Evolutionary conservation across 2,329 filamentous ascomycete genomes (phyloP).

Genomic region (Amesomyces nigricolor): DNA sequence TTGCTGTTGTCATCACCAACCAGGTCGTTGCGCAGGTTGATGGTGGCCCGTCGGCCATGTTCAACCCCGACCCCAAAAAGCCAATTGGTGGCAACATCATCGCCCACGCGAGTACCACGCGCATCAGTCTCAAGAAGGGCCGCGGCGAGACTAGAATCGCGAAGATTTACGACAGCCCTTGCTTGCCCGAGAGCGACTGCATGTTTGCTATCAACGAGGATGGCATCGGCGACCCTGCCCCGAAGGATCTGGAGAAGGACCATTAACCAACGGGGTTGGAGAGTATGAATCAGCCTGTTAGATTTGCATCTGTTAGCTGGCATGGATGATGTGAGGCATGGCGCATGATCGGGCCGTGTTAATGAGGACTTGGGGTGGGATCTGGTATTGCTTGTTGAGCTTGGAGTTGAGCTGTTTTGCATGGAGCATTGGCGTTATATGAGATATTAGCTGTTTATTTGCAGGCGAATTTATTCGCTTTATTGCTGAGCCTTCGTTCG

Average conservation of each 20-base stretch:
- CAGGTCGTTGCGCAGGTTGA: conserved; percentile 98
- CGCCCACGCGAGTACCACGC: conserved; percentile 91
- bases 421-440: conserved; percentile 12
- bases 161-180: conserved; percentile 99
- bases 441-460: background rate
- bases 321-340: conserved; percentile 10
- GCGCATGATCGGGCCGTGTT: background rate
- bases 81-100: conserved; percentile 99
- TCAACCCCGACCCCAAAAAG: conserved; percentile 98
- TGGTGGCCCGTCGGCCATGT: conserved; percentile 93
- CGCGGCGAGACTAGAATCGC: conserved; percentile 92
- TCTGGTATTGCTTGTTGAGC: background rate
- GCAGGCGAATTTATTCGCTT: background rate
- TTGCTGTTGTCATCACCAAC: conserved; percentile 97
- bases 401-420: conserved; percentile 10
- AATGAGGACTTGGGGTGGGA: conserved; percentile 2
- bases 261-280: background rate
- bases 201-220: conserved; percentile 96
- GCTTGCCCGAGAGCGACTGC: conserved; percentile 91
- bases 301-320: background rate
- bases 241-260: conserved; percentile 88
- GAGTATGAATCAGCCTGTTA: background rate
- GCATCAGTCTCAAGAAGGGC: conserved; percentile 92
- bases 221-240: conserved; percentile 90
- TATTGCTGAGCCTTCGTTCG: background rate